Percentiles rank a stretch among this genome's conserved stretches.
Evolutionary conservation across 169 alveolate genomes (phyloP).

Genomic region (Eimeria necatrix): DNA sequence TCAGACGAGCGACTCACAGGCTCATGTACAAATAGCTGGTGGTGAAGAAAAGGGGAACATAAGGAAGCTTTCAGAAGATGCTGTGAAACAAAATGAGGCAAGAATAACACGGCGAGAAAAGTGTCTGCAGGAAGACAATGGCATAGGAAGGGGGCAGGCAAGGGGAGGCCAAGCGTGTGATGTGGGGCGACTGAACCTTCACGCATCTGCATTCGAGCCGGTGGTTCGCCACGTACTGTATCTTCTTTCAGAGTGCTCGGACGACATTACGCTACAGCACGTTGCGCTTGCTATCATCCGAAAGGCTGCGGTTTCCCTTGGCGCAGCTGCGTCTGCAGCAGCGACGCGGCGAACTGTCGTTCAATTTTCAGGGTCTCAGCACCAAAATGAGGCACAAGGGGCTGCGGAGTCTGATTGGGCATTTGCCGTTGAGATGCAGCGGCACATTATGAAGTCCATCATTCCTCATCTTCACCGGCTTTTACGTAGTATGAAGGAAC

Average conservation of each 20-base stretch:
- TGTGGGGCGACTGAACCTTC: background rate
- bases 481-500: constrained; percentile 21
- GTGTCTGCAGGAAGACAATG: background rate
- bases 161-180: background rate
- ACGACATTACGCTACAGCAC: constrained; percentile 77
- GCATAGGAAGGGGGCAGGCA: background rate
- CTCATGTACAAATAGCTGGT: background rate
- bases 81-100: background rate
- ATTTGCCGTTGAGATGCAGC: constrained; percentile 56
- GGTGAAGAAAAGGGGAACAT: background rate
- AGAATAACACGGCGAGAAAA: background rate
- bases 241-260: constrained; percentile 55
- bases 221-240: constrained; percentile 61
- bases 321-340: constrained; percentile 64
- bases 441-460: constrained; percentile 27
- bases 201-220: constrained; percentile 63
- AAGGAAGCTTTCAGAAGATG: background rate
- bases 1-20: background rate
- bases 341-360: constrained; percentile 29
- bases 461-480: constrained; percentile 61
- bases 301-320: constrained; percentile 55
- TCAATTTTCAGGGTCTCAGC: background rate
- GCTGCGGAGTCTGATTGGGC: background rate
- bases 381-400: background rate
- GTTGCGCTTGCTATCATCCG: constrained; percentile 63